Conservation (phyloP, 495 filamentous ascomycete genomes). For the Terfezia claveryi region DNA sequence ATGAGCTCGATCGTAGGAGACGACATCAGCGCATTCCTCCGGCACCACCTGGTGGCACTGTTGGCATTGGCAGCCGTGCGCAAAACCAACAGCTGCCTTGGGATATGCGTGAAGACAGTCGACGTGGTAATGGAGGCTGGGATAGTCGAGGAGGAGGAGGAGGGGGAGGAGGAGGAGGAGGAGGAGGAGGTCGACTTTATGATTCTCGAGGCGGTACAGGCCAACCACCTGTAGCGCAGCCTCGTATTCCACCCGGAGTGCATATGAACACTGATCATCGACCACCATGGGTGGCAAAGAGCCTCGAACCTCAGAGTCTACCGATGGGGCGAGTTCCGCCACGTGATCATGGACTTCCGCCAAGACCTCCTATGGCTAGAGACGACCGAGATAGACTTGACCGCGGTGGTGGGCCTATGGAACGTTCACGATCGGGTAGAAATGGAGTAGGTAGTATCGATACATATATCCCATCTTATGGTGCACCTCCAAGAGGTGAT, state of each 20-base stretch:
- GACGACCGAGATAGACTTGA: conserved; percentile 11
- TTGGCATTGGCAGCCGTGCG: conserved; percentile 37
- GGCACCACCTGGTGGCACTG: conserved; percentile 69
- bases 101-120: conserved; percentile 26
- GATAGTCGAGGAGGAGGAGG: conserved; percentile 15
- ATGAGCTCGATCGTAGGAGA: conserved; percentile 81
- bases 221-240: conserved; percentile 10
- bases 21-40: conserved; percentile 67
- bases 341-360: conserved; percentile 20
- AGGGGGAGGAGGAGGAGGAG: conserved; percentile 6
- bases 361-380: conserved; percentile 15
- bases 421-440: conserved; percentile 15
- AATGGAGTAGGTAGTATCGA: conserved; percentile 25
- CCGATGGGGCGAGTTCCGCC: conserved; percentile 5
- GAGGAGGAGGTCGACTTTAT: conserved; percentile 23
- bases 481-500: conserved; percentile 8
- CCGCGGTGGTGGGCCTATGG: conserved; percentile 11
- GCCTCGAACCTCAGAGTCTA: conserved; percentile 13
- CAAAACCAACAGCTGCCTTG: conserved; percentile 38
- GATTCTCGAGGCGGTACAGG: conserved; percentile 21
- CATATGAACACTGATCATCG: conserved; percentile 14
- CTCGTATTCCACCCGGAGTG: conserved; percentile 9
- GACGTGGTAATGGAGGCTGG: conserved; percentile 19
- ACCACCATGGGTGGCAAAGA: conserved; percentile 13
- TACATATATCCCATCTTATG: conserved; percentile 39